Evolutionary conservation across 2,329 filamentous ascomycete species (phyloP), one percentile per base, ranked within the genome.

Genomic region (Fusarium lyarnte): DNA sequence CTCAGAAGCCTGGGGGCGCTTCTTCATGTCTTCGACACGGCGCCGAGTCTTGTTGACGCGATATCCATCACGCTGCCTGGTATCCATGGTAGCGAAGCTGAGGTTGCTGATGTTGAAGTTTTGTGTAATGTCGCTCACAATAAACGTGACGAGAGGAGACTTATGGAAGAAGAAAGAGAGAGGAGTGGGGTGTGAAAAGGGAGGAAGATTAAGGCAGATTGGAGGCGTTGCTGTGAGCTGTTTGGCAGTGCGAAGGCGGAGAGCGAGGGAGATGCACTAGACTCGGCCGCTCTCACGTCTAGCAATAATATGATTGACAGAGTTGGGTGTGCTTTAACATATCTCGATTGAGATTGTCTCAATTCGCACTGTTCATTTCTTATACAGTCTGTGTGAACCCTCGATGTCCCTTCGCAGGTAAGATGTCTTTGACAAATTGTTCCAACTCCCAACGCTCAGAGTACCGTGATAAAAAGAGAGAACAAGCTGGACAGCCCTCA

Each of bases 401-500:
- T 27, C 10, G 13, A 5, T 27, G 5, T 12, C 9, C n/a, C 7
- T 27, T 52, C 13, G 9, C 5, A 7, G 13, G 17, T 8, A 42
- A 4, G 5, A 25, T n/a, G 3, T 16, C 27, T 21, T 21, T 13
- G 36, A 54, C 21, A 46, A 16, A 25, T 2, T 55, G 29, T 6
- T 13, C 12, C 10, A 55, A 25, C 38, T n/a, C 12, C 1, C 38
- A n/a, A 31, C 0, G 27, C 29, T 42, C 6, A 33, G 5, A 25
- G 23, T 9, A 9, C 9, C 12, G 0, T 12, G 5, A 17, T 9
- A 12, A 21, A 39, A 55, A 10, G 9, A 11, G 13, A 25, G 5
- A 1, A 13, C 8, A 9, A 25, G 11, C 9, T 4, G 3, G 25
- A 25, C 1, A 14, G 5, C 2, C n/a, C 8, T 5, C 17, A 6